Conservation (phyloP, 306 rosid genomes). For the Cicer cuneatum region DNA sequence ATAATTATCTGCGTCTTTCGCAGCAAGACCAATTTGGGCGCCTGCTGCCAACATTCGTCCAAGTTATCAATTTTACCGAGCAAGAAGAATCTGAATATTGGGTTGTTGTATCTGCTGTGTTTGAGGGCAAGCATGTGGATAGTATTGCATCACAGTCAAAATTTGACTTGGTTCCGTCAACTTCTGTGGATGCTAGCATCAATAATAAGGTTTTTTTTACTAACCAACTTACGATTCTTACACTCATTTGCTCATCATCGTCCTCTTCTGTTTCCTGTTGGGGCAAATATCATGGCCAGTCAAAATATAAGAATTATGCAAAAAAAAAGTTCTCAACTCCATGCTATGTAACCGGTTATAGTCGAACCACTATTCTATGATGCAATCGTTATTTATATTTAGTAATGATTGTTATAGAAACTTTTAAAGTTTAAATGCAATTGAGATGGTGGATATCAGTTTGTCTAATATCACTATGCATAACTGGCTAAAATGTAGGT, state of each 20-base stretch:
- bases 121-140: slow-evolving; percentile 83
- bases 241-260: slow-evolving; percentile 5
- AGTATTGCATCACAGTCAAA: slow-evolving; percentile 52
- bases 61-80: slow-evolving; percentile 87
- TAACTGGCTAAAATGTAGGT: slow-evolving; percentile 24
- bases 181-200: slow-evolving; percentile 74
- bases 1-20: slow-evolving; percentile 38
- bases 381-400: slow-evolving; percentile 25
- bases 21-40: slow-evolving; percentile 98
- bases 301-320: slow-evolving; percentile 2
- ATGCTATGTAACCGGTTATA: slow-evolving; percentile 15
- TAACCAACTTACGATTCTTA: slow-evolving; percentile 30
- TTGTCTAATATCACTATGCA: slow-evolving; percentile 15
- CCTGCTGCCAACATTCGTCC: slow-evolving; percentile 85
- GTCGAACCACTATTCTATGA: not conserved
- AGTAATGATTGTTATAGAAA: slow-evolving; percentile 18
- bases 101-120: slow-evolving; percentile 79
- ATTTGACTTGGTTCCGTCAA: slow-evolving; percentile 55
- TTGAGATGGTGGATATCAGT: slow-evolving; percentile 1
- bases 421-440: slow-evolving; percentile 6
- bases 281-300: slow-evolving; percentile 30
- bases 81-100: slow-evolving; percentile 88
- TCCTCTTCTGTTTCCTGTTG: slow-evolving; percentile 25
- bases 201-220: slow-evolving; percentile 69
- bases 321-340: not conserved